Evolutionary conservation across 352 stramenopile genomes (phyloP).

Genomic region (Globisporangium splendens): DNA sequence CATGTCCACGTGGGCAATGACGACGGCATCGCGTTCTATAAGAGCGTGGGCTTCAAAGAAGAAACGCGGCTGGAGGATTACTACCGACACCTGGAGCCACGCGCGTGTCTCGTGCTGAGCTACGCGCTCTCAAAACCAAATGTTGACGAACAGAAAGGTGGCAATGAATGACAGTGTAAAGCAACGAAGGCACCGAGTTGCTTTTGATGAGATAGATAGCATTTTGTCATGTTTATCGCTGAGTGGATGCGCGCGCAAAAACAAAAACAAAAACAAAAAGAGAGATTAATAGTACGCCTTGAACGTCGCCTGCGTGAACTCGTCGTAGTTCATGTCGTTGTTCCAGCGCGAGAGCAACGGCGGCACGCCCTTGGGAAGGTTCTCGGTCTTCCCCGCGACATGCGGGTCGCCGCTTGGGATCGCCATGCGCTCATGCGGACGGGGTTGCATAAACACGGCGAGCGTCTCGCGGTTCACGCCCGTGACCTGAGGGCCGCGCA

Average conservation of each 20-base stretch:
- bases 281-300: conserved; percentile 82
- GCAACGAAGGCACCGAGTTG: no score
- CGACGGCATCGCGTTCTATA: conserved; percentile 62
- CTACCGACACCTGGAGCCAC: conserved; percentile 58
- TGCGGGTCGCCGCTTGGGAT: conserved; percentile 45
- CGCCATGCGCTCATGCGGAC: conserved; percentile 80
- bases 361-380: conserved; percentile 77
- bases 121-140: conserved; percentile 16
- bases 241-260: no score
- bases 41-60: conserved; percentile 41
- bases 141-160: neutral
- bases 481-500: conserved; percentile 75
- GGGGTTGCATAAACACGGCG: conserved; percentile 97
- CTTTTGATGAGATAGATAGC: conserved; percentile 7
- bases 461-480: conserved; percentile 90
- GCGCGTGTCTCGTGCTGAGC: conserved; percentile 48
- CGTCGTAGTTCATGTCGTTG: conserved; percentile 86
- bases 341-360: conserved; percentile 85
- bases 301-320: conserved; percentile 91
- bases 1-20: conserved; percentile 64
- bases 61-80: conserved; percentile 48
- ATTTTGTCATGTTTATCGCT: neutral
- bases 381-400: conserved; percentile 57
- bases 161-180: neutral
- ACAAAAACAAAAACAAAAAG: no score